Conservation (phyloP, 495 filamentous ascomycete genomes). For the Tuber indicum region DNA sequence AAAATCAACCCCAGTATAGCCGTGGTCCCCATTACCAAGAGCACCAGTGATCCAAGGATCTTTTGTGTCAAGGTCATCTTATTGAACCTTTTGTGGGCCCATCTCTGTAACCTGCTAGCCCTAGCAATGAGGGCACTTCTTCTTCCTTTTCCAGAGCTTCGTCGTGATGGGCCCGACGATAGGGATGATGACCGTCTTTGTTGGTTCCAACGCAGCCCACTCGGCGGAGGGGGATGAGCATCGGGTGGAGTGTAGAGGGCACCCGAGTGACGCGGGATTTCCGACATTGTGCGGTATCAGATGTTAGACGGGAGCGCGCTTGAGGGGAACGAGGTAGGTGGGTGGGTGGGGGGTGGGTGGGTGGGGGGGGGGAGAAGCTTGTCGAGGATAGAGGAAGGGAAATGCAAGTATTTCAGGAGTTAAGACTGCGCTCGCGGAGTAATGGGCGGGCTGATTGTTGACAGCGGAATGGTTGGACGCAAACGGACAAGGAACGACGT, state of each 20-base stretch:
- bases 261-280: conserved; percentile 39
- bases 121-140: conserved; percentile 10
- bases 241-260: conserved; percentile 37
- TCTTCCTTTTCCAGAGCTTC: conserved; percentile 6
- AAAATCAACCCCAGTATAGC: conserved; percentile 38
- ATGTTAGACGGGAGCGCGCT: not conserved
- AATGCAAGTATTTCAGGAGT: not conserved
- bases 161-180: conserved; percentile 12
- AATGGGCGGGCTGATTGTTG: not conserved
- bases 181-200: conserved; percentile 19
- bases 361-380: not conserved
- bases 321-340: not conserved
- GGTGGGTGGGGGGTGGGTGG: not conserved
- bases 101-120: conserved; percentile 25
- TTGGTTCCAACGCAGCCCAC: conserved; percentile 23
- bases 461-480: not conserved
- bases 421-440: not conserved
- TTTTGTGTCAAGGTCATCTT: conserved; percentile 35
- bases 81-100: conserved; percentile 32
- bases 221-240: conserved; percentile 23
- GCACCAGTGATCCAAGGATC: conserved; percentile 29
- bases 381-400: conserved; percentile 1
- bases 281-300: conserved; percentile 24
- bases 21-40: conserved; percentile 15
- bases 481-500: not conserved